These are phyloP conservation scores for Zychaea mexicana DNA, from an alignment of 371 early-diverging fungal species.

Conservation along the genomic window DNA sequence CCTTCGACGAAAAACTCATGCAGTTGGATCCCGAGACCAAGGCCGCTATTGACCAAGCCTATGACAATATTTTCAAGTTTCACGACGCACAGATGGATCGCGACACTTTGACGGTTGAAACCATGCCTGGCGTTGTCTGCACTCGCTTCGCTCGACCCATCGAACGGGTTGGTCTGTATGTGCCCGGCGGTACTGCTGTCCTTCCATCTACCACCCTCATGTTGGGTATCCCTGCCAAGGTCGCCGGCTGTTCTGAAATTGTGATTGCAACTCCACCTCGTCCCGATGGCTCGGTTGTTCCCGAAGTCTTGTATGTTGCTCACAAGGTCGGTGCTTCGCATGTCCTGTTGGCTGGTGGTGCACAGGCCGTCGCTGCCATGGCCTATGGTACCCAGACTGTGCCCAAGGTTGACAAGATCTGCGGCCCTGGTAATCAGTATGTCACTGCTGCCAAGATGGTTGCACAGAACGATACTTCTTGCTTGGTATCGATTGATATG, in stretches of 20 bases:
- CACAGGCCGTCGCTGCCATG: slow-evolving; percentile 98
- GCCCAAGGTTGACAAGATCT: slow-evolving; percentile 98
- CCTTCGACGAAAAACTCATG: slow-evolving; percentile 77
- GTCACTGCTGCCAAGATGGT: slow-evolving; percentile 99
- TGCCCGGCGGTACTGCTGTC: slow-evolving; percentile 98
- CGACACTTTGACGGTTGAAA: slow-evolving; percentile 81
- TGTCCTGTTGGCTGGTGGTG: slow-evolving; percentile 94
- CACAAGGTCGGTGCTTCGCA: slow-evolving; percentile 92
- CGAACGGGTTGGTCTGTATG: slow-evolving; percentile 95
- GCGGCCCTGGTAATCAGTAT: slow-evolving; percentile 98
- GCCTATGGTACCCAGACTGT: slow-evolving; percentile 95
- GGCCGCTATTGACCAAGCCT: slow-evolving; percentile 92
- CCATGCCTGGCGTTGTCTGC: slow-evolving; percentile 96
- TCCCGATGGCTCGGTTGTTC: slow-evolving; percentile 86
- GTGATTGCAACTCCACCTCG: slow-evolving; percentile 97
- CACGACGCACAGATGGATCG: slow-evolving; percentile 90
- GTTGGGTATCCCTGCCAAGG: slow-evolving; percentile 97
- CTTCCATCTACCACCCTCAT: slow-evolving; percentile 94
- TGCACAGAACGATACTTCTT: slow-evolving; percentile 89
- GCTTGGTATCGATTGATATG: slow-evolving; percentile 97
- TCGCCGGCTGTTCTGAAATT: slow-evolving; percentile 94
- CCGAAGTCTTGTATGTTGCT: slow-evolving; percentile 98
- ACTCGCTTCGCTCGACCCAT: slow-evolving; percentile 92
- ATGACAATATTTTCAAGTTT: slow-evolving; percentile 90
- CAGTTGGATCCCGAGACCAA: slow-evolving; percentile 69